These are phyloP conservation scores for Solanum appendiculatum DNA, from an alignment of 257 asterid species.

Conservation along the genomic window DNA sequence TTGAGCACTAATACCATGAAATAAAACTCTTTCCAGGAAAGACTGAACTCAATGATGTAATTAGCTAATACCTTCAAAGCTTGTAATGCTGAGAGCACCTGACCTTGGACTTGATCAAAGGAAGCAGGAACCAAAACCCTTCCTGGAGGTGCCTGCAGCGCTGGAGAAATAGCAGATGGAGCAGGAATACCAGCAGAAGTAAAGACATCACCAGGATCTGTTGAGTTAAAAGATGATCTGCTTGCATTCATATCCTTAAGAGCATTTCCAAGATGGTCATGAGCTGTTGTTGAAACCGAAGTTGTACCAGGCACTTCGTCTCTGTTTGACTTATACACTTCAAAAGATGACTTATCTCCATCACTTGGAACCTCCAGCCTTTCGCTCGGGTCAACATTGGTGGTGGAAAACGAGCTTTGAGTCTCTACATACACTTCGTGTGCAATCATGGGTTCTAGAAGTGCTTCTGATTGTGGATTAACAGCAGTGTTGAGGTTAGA, in stretches of 20 bases:
- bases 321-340: conserved; percentile 16
- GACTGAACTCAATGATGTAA: not conserved
- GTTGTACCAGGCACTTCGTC: conserved; percentile 21
- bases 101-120: conserved; percentile 86
- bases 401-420: conserved; percentile 22
- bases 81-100: conserved; percentile 83
- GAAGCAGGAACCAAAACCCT: conserved; percentile 95
- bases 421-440: conserved; percentile 25
- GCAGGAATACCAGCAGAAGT: conserved; percentile 92
- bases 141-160: conserved; percentile 66
- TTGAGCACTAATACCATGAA: not conserved
- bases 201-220: conserved; percentile 41
- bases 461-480: conserved; percentile 24
- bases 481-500: conserved; percentile 6
- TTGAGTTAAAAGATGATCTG: conserved; percentile 31
- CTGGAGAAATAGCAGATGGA: conserved; percentile 73
- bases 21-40: not conserved
- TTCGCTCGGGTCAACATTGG: conserved; percentile 12
- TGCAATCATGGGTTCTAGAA: conserved; percentile 26
- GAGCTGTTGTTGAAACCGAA: conserved; percentile 22
- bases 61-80: conserved; percentile 40
- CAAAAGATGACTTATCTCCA: conserved; percentile 25
- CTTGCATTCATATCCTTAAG: conserved; percentile 23
- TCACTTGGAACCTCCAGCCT: conserved; percentile 21
- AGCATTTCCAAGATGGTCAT: conserved; percentile 31